Base-by-base conservation (phyloP, 306 rosid genomes). In the Ziziphus jujuba region DNA sequence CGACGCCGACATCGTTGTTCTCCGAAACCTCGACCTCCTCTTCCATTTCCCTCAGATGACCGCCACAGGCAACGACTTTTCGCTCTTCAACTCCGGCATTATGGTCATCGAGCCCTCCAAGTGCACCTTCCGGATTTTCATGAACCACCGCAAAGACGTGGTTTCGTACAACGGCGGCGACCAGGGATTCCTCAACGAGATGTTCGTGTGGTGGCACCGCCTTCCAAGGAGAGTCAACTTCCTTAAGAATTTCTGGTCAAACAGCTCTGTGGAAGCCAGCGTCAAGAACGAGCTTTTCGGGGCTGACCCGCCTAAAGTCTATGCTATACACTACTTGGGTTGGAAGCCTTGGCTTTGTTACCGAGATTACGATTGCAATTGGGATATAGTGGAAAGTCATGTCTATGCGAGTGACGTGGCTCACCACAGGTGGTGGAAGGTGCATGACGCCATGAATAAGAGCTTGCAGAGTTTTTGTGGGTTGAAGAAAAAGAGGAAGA, bases 171-270 rank as follows among this genome's bases (percentile, higher is more conserved):
- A 93, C 31, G 99, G 99, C 0, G 97, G 99, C 0, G 99, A 93
- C 70, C 99, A 93, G 57, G 99, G 98, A 3, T 93, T 84, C 34
- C 77, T 93, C 13, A 93, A 93, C 70, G 97, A 93, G 83, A 72
- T 93, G n/a, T 90, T 88, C 64, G 91, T 90, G 61, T 93, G 98
- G 98, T 93, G 98, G 98, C 98, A 93, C 67, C 74, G 98, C n/a
- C 69, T 93, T 1, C 98, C 98, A 0, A 78, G 97, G 71, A 75
- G 98, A 5, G 90, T 85, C 59, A 93, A 93, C 66, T 93, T 36
- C 69, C 25, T 93, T 43, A 93, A 93, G 88, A 90, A 93, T 16
- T 93, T 93, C 61, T 90, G 97, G 97, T 79, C 97, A 0, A 93
- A 93, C 61, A 90, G 96, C 22, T 80, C 93, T 15, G 7, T 71